Percentiles rank a stretch among this genome's conserved stretches.
These are phyloP conservation scores for Tolypocladium guangdongense DNA, from an alignment of 2,329 filamentous ascomycete species.

Conservation along the genomic window DNA sequence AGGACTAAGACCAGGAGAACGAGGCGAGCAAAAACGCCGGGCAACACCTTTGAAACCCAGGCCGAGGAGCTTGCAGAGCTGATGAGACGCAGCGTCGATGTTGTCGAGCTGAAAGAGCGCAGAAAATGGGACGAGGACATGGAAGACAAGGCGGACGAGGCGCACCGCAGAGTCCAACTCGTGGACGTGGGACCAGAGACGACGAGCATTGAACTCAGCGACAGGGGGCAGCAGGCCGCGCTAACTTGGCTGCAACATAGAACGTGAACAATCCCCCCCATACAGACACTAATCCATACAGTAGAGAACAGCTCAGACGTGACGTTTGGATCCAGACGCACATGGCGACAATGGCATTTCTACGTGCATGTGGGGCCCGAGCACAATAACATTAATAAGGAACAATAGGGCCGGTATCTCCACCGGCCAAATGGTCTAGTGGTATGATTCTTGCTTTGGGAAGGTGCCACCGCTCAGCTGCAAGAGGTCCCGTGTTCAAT, in stretches of 20 bases:
- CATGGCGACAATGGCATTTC: background rate
- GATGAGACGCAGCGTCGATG: constrained; percentile 38
- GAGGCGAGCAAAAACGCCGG: constrained; percentile 9
- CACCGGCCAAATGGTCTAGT: constrained; percentile 19
- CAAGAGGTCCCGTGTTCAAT: constrained; percentile 24
- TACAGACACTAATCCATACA: background rate
- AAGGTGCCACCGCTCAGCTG: constrained; percentile 6
- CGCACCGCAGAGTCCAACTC: constrained; percentile 25
- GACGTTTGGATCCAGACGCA: background rate
- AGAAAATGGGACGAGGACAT: constrained; percentile 29
- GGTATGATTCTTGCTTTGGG: constrained; percentile 25
- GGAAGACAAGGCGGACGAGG: constrained; percentile 21
- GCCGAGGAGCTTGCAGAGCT: constrained; percentile 33
- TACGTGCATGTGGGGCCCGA: background rate
- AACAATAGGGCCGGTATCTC: background rate
- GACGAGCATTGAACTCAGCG: constrained; percentile 13
- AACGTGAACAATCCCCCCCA: constrained; percentile 1
- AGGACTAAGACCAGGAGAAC: constrained; percentile 5
- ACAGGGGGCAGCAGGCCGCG: constrained; percentile 15
- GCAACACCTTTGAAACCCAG: constrained; percentile 35
- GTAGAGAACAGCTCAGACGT: too few species aligned
- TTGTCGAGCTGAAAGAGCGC: constrained; percentile 32
- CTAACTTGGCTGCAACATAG: constrained; percentile 17
- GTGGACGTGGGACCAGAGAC: constrained; percentile 23
- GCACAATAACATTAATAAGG: background rate